Conservation (phyloP, 75 land plant genomes). For the Ceratopteris richardii region DNA sequence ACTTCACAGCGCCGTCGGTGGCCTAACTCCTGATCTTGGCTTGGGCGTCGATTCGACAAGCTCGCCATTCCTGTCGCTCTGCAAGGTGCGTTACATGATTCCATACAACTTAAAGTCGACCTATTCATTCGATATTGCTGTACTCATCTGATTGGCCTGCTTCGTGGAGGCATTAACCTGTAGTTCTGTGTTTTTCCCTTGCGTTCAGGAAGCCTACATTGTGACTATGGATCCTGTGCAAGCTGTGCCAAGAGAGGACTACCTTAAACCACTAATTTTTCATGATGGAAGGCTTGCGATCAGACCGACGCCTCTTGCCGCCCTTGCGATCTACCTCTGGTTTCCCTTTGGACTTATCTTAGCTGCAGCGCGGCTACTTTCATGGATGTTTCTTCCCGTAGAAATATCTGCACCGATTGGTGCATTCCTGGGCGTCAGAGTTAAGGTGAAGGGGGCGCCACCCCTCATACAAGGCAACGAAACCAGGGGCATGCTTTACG, state of each 20-base stretch:
- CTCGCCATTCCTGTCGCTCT: not conserved
- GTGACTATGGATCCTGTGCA: constrained; percentile 8
- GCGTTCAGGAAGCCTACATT: constrained; percentile 40
- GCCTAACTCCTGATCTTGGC: constrained; percentile 47
- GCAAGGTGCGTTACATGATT: not conserved
- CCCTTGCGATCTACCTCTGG: constrained; percentile 15
- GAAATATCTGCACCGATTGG: constrained; percentile 4
- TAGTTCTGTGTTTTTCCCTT: not conserved
- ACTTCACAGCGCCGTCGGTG: constrained; percentile 23
- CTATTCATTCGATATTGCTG: too few relatives aligned
- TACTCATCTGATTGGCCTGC: too few relatives aligned
- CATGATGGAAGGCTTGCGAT: constrained; percentile 27
- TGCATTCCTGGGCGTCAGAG: constrained; percentile 7
- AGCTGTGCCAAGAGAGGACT: constrained; percentile 4
- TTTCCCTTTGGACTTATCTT: constrained; percentile 12
- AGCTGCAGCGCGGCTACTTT: constrained; percentile 10
- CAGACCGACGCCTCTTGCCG: constrained; percentile 14
- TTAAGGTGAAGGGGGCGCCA: not conserved
- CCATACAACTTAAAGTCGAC: too few relatives aligned
- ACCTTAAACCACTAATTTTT: constrained; percentile 21
- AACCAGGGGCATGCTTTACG: constrained; percentile 21
- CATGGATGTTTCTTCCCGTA: constrained; percentile 14
- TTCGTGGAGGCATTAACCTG: not conserved
- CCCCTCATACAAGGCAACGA: not conserved
- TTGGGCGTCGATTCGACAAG: constrained; percentile 49